Evolutionary conservation across 1,139 yeast species (phyloP).

Genomic region (Hemisphaericaspora subhashii): DNA sequence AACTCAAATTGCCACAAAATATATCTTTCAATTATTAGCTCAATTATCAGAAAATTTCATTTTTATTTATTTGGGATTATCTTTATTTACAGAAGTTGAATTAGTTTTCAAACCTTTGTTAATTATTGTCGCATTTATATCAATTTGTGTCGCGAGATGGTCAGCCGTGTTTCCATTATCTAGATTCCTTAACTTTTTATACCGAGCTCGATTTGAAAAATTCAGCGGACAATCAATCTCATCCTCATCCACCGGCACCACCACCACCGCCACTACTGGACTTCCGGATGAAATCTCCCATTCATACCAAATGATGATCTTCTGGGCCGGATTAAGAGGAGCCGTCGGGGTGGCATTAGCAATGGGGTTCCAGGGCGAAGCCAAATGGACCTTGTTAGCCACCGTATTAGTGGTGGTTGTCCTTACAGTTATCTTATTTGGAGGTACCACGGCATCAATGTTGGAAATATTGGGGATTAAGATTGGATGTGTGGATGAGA

Average conservation of each 20-base stretch:
- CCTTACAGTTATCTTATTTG: conserved; percentile 90
- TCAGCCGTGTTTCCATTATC: conserved; percentile 96
- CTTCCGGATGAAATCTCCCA: conserved; percentile 86
- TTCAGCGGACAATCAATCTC: conserved; percentile 34
- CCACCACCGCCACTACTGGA: background rate
- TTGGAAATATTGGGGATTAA: conserved; percentile 89
- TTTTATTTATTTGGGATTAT: conserved; percentile 90
- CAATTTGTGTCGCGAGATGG: conserved; percentile 96
- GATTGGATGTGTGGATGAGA: conserved; percentile 84
- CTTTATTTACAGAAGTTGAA: conserved; percentile 93
- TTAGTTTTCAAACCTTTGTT: conserved; percentile 90
- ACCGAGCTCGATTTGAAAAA: conserved; percentile 53
- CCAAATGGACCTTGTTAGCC: conserved; percentile 84
- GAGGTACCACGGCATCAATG: conserved; percentile 99
- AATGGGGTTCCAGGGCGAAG: conserved; percentile 94
- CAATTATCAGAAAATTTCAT: conserved; percentile 96
- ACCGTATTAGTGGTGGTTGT: conserved; percentile 97
- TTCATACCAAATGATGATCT: conserved; percentile 97
- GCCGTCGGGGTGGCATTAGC: conserved; percentile 99
- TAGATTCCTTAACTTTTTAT: conserved; percentile 75
- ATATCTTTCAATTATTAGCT: conserved; percentile 89
- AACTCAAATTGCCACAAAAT: conserved; percentile 94
- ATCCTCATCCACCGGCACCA: background rate
- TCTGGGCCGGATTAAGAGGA: conserved; percentile 99
- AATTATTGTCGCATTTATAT: conserved; percentile 84